Percentiles rank a stretch among this genome's conserved stretches.
Conservation (phyloP, 805 yeast species). For the Kodamaea lidongshanica region DNA sequence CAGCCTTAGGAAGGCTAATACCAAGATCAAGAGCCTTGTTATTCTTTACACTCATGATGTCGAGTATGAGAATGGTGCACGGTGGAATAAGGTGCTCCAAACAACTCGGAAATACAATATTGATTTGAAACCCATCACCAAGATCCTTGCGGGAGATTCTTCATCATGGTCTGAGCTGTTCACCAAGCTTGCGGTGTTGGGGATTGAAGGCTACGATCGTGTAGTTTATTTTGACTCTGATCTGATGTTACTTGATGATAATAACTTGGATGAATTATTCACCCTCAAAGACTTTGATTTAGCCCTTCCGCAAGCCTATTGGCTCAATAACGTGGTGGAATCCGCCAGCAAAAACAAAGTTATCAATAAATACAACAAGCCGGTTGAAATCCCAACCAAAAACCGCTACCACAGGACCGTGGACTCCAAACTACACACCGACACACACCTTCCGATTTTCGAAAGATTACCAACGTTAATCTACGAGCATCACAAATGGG, state of each 20-base stretch:
- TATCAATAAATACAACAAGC: constrained; percentile 7
- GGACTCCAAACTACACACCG: too few species aligned
- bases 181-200: constrained; percentile 51
- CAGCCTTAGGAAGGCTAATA: constrained; percentile 27
- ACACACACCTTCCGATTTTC: constrained; percentile 7
- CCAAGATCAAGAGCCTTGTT: constrained; percentile 42
- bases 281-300: constrained; percentile 7
- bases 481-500: constrained; percentile 21
- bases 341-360: constrained; percentile 3
- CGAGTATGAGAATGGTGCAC: constrained; percentile 8
- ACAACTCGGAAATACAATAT: constrained; percentile 18
- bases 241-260: constrained; percentile 30
- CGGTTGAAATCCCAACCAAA: constrained; percentile 12
- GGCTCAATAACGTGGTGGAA: constrained; percentile 22
- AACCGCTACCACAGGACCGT: constrained; percentile 10
- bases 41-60: constrained; percentile 30
- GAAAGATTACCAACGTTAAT: constrained; percentile 15
- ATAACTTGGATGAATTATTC: constrained; percentile 29
- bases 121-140: constrained; percentile 20
- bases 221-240: constrained; percentile 57
- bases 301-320: constrained; percentile 30
- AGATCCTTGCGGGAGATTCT: constrained; percentile 11
- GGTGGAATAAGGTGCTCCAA: constrained; percentile 11
- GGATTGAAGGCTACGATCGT: constrained; percentile 43
- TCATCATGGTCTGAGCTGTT: constrained; percentile 46